phyloP scores from a whole-genome alignment of 73 alveolate genomes.

The Effrenium voratum region DNA sequence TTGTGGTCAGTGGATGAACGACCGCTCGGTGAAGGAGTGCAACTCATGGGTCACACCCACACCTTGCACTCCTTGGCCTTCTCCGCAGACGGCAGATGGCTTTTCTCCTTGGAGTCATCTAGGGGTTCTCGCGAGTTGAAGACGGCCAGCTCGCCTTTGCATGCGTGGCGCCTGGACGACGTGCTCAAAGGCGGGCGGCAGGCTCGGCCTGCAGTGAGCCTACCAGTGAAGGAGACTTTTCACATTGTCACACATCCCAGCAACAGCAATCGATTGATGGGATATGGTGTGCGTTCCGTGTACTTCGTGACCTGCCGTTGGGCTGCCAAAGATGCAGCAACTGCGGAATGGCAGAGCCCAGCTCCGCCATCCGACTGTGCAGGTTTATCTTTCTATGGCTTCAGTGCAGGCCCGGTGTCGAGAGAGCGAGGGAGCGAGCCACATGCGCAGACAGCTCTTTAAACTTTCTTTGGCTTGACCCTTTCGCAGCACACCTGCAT shows the following conservation, averaged over 20 bases:
- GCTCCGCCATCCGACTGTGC: constrained; percentile 24
- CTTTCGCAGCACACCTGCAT: too few species aligned
- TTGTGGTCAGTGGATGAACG: constrained; percentile 62
- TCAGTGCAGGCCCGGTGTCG: constrained; percentile 38
- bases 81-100: constrained; percentile 79
- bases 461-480: too few species aligned
- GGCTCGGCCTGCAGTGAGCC: constrained; percentile 33
- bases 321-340: constrained; percentile 91
- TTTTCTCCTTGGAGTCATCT: constrained; percentile 31
- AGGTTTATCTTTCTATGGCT: constrained; percentile 59
- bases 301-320: constrained; percentile 74
- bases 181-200: constrained; percentile 40
- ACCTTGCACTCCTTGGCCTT: constrained; percentile 73
- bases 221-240: constrained; percentile 56
- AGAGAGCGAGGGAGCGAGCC: too few species aligned
- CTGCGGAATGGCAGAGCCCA: constrained; percentile 33
- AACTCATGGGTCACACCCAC: constrained; percentile 54
- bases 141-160: constrained; percentile 40
- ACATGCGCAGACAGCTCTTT: too few species aligned
- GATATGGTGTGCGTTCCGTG: constrained; percentile 52
- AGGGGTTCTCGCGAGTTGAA: background rate
- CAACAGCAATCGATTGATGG: constrained; percentile 78
- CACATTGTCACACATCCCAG: constrained; percentile 67
- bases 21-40: constrained; percentile 1
- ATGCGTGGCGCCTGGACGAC: constrained; percentile 66